Conservation (phyloP, 1,284 basidiomycete genomes). For the Stygiomarasmius scandens region DNA sequence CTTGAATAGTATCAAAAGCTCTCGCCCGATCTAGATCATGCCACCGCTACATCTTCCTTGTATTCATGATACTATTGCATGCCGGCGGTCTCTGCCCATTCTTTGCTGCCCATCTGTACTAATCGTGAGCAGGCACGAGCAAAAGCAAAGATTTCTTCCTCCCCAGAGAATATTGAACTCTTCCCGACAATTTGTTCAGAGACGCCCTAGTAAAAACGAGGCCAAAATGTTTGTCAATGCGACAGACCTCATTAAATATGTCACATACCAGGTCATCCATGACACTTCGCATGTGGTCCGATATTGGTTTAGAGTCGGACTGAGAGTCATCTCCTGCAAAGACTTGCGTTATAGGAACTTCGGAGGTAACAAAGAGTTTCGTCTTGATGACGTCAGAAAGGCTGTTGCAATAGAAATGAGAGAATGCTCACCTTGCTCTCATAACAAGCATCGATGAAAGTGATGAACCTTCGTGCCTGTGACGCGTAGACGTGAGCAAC, state of each 20-base stretch:
- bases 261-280: conserved; percentile 86
- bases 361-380: conserved; percentile 87
- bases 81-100: conserved; percentile 78
- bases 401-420: not conserved
- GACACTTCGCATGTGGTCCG: conserved; percentile 83
- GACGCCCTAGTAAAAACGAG: conserved; percentile 59
- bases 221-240: not conserved
- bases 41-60: not conserved
- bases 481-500: not conserved
- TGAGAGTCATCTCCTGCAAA: conserved; percentile 75
- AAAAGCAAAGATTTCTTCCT: conserved; percentile 95
- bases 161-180: conserved; percentile 88
- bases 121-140: conserved; percentile 89
- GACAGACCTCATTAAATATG: not conserved
- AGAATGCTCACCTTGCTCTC: conserved; percentile 71
- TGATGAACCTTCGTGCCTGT: conserved; percentile 93
- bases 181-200: conserved; percentile 73
- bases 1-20: too few relatives aligned
- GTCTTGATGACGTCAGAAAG: conserved; percentile 50
- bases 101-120: conserved; percentile 88
- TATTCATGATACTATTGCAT: conserved; percentile 3
- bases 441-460: conserved; percentile 96
- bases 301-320: conserved; percentile 43
- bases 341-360: conserved; percentile 85
- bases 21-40: too few relatives aligned